phyloP scores from a whole-genome alignment of 768 basidiomycete genomes.

The Auriculariales sp. region DNA sequence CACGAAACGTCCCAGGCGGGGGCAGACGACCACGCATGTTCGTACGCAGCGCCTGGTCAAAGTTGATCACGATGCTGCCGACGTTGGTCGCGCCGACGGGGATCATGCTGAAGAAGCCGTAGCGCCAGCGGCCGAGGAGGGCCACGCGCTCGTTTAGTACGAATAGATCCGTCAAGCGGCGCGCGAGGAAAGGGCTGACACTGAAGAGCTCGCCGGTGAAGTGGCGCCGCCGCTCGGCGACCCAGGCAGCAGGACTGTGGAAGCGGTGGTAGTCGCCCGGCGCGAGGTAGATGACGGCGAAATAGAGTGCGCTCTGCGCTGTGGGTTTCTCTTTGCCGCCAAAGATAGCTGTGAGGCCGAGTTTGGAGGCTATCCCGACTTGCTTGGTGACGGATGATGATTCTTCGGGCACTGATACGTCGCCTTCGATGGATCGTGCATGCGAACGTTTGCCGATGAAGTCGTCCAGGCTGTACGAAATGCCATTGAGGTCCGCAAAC shows the following conservation, averaged over 20 bases:
- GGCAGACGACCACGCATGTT: conserved; percentile 56
- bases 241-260: conserved; percentile 93
- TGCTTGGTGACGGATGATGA: conserved; percentile 53
- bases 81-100: conserved; percentile 99
- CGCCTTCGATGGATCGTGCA: conserved; percentile 4
- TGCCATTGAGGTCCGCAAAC: conserved; percentile 94
- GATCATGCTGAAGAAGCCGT: conserved; percentile 95
- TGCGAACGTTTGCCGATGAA: conserved; percentile 43
- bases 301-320: conserved; percentile 57
- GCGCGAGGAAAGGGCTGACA: conserved; percentile 91
- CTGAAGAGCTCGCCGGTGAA: conserved; percentile 94
- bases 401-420: conserved; percentile 22
- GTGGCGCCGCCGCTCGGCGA: conserved; percentile 89
- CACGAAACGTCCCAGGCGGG: conserved; percentile 76
- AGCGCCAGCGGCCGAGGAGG: conserved; percentile 82
- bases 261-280: conserved; percentile 98
- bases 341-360: conserved; percentile 31
- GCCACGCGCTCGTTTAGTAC: conserved; percentile 98
- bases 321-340: neutral
- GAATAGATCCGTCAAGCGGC: conserved; percentile 81
- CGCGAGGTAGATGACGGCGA: conserved; percentile 92
- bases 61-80: conserved; percentile 90
- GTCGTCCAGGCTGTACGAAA: conserved; percentile 85
- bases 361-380: conserved; percentile 53
- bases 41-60: conserved; percentile 86